A percentile compares a stretch with the other conserved stretches of the same genome.
phyloP scores from a whole-genome alignment of 1,139 yeast genomes.

The Nakaseomyces delphensis region DNA sequence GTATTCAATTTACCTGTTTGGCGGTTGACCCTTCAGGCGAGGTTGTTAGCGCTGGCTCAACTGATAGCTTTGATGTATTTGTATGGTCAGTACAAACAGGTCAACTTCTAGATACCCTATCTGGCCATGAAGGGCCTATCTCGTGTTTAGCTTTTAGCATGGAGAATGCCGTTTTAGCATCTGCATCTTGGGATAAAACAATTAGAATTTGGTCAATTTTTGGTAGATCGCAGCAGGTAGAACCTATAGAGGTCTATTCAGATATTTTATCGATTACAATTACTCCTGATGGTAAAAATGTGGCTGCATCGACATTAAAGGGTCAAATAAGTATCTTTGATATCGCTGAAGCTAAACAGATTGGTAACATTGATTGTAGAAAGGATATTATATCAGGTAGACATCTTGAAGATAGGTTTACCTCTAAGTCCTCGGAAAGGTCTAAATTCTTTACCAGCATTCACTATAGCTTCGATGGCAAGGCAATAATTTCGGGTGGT shows the following conservation, averaged over 20 bases:
- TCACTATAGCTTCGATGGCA: conserved; percentile 83
- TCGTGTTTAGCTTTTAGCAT: conserved; percentile 79
- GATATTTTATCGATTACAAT: conserved; percentile 81
- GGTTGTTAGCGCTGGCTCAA: conserved; percentile 89
- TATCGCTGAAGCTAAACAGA: conserved; percentile 70
- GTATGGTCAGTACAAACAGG: conserved; percentile 98
- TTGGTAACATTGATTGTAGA: conserved; percentile 76
- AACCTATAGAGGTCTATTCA: conserved; percentile 76
- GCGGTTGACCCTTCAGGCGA: conserved; percentile 98
- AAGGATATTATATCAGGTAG: conserved; percentile 87
- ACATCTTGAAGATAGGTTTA: conserved; percentile 69
- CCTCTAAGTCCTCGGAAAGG: conserved; percentile 71
- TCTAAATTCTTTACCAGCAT: conserved; percentile 77
- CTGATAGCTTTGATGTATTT: conserved; percentile 81
- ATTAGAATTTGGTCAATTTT: conserved; percentile 89
- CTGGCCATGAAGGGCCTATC: conserved; percentile 96
- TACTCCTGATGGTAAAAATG: conserved; percentile 86
- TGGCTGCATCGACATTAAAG: conserved; percentile 81
- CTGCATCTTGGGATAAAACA: conserved; percentile 96
- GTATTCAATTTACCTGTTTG: conserved; percentile 78
- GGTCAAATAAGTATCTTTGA: conserved; percentile 85
- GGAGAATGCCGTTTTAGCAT: conserved; percentile 71
- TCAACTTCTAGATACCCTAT: conserved; percentile 72
- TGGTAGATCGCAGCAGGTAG: conserved; percentile 76
- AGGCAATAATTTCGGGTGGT: conserved; percentile 84